Conservation (phyloP, 2,329 filamentous ascomycete species). For the Claviceps sp. region DNA sequence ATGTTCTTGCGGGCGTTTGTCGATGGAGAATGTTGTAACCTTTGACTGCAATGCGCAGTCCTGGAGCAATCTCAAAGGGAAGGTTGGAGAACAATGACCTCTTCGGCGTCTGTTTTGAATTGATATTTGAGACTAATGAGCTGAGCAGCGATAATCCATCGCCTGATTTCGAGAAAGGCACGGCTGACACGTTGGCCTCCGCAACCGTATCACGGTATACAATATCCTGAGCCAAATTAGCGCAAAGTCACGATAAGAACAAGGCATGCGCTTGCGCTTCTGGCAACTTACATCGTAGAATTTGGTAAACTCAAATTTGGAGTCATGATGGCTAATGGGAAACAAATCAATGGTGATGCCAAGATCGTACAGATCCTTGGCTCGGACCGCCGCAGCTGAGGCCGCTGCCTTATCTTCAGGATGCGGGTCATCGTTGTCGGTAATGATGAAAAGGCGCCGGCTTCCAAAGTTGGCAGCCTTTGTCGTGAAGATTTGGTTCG, state of each 20-base stretch:
- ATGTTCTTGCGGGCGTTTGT: slow-evolving; percentile 67
- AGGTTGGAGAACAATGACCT: slow-evolving; percentile 76
- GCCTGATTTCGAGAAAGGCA: slow-evolving; percentile 51
- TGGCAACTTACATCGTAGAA: slow-evolving; percentile 68
- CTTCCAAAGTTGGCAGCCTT: slow-evolving; percentile 92
- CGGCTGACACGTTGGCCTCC: slow-evolving; percentile 41
- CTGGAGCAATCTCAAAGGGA: slow-evolving; percentile 76
- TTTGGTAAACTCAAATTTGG: slow-evolving; percentile 64
- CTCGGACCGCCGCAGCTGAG: slow-evolving; percentile 68
- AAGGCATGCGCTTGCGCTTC: no score
- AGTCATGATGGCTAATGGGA: slow-evolving; percentile 60
- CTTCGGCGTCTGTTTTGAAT: slow-evolving; percentile 77
- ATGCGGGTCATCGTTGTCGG: slow-evolving; percentile 84
- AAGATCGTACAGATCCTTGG: slow-evolving; percentile 89
- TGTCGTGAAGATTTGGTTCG: slow-evolving; percentile 91
- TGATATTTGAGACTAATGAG: slow-evolving; percentile 74
- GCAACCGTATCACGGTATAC: slow-evolving; percentile 69
- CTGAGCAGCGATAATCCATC: slow-evolving; percentile 69
- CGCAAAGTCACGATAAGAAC: no score
- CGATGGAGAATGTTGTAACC: slow-evolving; percentile 82
- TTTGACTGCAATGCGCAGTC: slow-evolving; percentile 77
- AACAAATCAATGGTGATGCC: slow-evolving; percentile 88
- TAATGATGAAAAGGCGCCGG: slow-evolving; percentile 85
- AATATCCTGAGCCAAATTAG: slow-evolving; percentile 50
- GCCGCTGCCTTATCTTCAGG: slow-evolving; percentile 55